Percentiles rank a stretch among this genome's conserved stretches.
Evolutionary conservation across 306 rosid species (phyloP).

Genomic region (Senna tora): DNA sequence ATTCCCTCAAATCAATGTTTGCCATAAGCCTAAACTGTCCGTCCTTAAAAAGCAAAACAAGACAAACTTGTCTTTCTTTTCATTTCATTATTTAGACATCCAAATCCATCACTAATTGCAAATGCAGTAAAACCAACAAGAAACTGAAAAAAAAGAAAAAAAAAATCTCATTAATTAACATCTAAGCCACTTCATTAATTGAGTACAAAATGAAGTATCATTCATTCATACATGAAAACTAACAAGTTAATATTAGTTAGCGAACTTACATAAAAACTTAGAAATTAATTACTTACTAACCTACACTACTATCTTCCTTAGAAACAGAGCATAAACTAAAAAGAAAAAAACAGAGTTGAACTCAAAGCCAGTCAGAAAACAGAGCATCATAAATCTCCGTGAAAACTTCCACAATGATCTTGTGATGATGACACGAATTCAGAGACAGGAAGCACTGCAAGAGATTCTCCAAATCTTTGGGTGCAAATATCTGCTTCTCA

Average conservation of each 20-base stretch:
- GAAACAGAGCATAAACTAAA: constrained; percentile 25
- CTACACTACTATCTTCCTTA: constrained; percentile 38
- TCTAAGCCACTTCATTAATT: background rate
- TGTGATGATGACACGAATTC: constrained; percentile 75
- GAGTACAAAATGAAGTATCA: constrained; percentile 42
- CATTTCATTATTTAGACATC: constrained; percentile 30
- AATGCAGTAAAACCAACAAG: background rate
- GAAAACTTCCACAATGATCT: constrained; percentile 81
- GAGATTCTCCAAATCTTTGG: constrained; percentile 74
- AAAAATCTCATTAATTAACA: background rate
- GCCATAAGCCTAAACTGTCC: too few relatives aligned
- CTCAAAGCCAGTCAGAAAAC: constrained; percentile 69
- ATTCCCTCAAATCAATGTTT: too few relatives aligned
- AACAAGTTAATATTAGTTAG: constrained; percentile 34
- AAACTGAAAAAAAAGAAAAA: background rate
- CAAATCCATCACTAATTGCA: constrained; percentile 36
- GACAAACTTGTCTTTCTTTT: constrained; percentile 29
- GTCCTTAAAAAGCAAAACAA: constrained; percentile 9
- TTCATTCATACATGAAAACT: constrained; percentile 45
- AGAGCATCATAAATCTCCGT: constrained; percentile 92
- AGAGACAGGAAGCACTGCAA: constrained; percentile 84
- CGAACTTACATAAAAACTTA: too few relatives aligned
- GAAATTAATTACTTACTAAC: background rate
- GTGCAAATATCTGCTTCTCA: constrained; percentile 85
- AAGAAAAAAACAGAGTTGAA: constrained; percentile 35